phyloP scores from a whole-genome alignment of 2,329 filamentous ascomycete species.

The Corinectria fuckeliana region DNA sequence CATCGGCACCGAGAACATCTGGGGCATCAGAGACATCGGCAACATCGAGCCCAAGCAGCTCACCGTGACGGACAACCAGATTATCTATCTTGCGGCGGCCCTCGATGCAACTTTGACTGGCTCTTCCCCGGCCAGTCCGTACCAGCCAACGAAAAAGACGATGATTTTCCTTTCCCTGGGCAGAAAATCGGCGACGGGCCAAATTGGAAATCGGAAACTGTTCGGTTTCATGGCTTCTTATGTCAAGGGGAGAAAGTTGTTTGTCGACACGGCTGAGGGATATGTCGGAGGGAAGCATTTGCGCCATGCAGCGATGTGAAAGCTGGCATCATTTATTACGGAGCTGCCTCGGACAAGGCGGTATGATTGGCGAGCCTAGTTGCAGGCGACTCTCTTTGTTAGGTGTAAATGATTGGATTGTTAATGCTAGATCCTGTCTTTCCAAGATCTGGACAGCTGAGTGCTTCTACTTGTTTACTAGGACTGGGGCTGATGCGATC shows the following conservation, averaged over 20 bases:
- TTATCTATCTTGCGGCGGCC: constrained; percentile 41
- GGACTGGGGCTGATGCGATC: too few relatives aligned
- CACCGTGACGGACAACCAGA: constrained; percentile 42
- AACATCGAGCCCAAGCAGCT: constrained; percentile 49
- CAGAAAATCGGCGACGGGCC: constrained; percentile 39
- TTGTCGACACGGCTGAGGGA: constrained; percentile 40
- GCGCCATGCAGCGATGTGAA: constrained; percentile 40
- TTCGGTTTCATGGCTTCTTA: constrained; percentile 41
- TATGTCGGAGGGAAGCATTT: constrained; percentile 40
- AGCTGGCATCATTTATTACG: too few relatives aligned
- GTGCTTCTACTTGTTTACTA: too few relatives aligned
- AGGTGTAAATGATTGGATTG: too few relatives aligned
- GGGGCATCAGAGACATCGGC: constrained; percentile 51
- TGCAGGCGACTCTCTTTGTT: too few relatives aligned
- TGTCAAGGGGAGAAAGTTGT: constrained; percentile 44
- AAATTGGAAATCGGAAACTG: constrained; percentile 44
- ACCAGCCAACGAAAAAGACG: constrained; percentile 32
- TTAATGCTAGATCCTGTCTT: neutral
- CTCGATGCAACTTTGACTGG: constrained; percentile 38
- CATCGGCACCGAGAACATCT: constrained; percentile 45
- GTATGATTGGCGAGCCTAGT: too few relatives aligned
- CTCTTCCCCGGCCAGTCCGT: constrained; percentile 11
- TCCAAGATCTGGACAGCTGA: too few relatives aligned
- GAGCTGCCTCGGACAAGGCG: too few relatives aligned
- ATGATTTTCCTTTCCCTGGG: constrained; percentile 42